A percentile compares a stretch with the other conserved stretches of the same genome.
Conservation (phyloP, 2,329 filamentous ascomycete genomes). For the Aspergillus melleus region DNA sequence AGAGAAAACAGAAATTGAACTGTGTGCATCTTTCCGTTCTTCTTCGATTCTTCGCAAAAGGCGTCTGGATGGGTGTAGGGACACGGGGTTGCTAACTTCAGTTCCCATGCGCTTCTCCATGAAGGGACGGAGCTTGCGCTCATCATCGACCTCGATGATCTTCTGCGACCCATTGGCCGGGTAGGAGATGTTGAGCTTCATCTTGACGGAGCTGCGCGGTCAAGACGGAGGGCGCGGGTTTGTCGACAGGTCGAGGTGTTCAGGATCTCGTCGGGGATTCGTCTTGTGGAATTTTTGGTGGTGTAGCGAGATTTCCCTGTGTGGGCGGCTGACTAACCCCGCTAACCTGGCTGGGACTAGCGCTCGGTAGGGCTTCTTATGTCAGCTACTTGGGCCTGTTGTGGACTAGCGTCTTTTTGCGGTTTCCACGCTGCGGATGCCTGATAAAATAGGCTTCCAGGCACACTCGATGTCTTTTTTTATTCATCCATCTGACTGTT, state of each 20-base stretch:
- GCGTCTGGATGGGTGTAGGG: conserved; percentile 9
- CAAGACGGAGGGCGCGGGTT: conserved; percentile 48
- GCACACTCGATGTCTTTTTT: not conserved
- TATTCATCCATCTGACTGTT: no score
- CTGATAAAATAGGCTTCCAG: not conserved
- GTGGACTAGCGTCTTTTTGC: not conserved
- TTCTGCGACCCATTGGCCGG: conserved; percentile 99
- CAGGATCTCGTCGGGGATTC: conserved; percentile 35
- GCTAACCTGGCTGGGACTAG: conserved; percentile 27
- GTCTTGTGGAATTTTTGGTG: conserved; percentile 40
- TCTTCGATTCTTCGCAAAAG: conserved; percentile 3
- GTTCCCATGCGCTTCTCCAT: conserved; percentile 89
- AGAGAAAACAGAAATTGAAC: not conserved
- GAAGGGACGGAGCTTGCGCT: conserved; percentile 98
- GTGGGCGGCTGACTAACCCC: conserved; percentile 39
- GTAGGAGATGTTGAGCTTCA: conserved; percentile 82
- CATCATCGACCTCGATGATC: conserved; percentile 98
- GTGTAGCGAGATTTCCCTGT: conserved; percentile 43
- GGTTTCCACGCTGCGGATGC: not conserved
- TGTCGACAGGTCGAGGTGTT: conserved; percentile 43
- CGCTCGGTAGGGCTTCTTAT: conserved; percentile 27
- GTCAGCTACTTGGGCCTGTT: conserved; percentile 18
- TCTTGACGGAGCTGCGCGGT: conserved; percentile 57
- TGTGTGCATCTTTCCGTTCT: conserved; percentile 1
- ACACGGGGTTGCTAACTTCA: conserved; percentile 43